Base-by-base conservation (phyloP, 768 basidiomycete species). In the Heimioporus sp. region DNA sequence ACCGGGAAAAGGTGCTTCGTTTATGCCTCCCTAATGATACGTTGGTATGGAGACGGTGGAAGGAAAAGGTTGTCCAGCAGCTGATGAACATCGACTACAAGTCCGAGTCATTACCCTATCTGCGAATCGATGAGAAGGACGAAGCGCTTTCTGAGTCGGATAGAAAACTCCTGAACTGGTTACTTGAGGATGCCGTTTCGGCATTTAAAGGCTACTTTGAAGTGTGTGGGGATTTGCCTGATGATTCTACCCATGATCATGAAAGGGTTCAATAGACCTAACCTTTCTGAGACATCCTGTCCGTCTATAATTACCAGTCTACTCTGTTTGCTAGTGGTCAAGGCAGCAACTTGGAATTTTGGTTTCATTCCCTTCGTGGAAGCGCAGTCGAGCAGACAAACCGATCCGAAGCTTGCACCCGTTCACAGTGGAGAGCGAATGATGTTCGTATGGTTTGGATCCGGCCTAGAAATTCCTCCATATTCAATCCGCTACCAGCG, bases 1-100 rank as follows among this genome's bases (percentile, higher is more conserved):
- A 5, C 31, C 63, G 59, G 10, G 17, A 1, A n/a, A 48, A 19
- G 35, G 51, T 65, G 10, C 53, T 66, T 17, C 24, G 31, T 0
- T 38, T 43, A 16, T 60, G 61, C 41, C 2, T 65, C 4, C 19
- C 53, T 15, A 67, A 67, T 20, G 49, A 60, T 7, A 69, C 65
- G 12, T 3, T 2, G 10, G 56, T 63, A 19, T 67, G 65, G 60
- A 31, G 5, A 31, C 42, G 36, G 31, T 69, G 65, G 65, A 49
- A 12, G 20, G 35, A 43, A 0, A 67, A 62, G 51, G 60, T 69
- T 8, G 36, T 60, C 21, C 2, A 48, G 0, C 61, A 66, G 16
- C 48, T 67, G 24, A n/a, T 52, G n/a, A 3, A 48, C 12, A 4
- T 48, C 1, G 35, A 52, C 6, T 11, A 21, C 10, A 0, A 9